Percentiles rank a stretch among this genome's conserved stretches.
Conservation (phyloP, 2,329 filamentous ascomycete species). For the Shiraia bambusicola region DNA sequence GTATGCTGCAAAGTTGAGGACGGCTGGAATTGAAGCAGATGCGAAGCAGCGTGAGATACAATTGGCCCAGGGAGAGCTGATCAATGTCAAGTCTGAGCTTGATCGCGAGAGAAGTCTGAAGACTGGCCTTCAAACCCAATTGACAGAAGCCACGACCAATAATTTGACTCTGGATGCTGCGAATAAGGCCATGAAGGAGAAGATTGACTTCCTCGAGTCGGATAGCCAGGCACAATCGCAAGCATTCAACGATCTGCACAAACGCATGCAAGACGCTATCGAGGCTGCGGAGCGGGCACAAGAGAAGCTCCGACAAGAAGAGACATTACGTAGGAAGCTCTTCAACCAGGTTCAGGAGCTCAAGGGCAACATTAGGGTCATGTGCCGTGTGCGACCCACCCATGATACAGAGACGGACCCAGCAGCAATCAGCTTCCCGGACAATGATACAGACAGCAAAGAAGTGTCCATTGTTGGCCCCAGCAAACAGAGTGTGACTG, state of each 20-base stretch:
- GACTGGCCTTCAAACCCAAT: conserved; percentile 57
- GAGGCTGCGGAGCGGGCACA: conserved; percentile 68
- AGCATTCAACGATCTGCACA: conserved; percentile 78
- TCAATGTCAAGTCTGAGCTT: conserved; percentile 47
- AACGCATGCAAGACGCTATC: conserved; percentile 75
- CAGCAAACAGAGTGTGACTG: conserved; percentile 80
- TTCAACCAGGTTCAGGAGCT: conserved; percentile 98
- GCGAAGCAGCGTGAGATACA: conserved; percentile 58
- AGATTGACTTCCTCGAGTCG: conserved; percentile 86
- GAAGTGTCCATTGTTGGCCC: conserved; percentile 83
- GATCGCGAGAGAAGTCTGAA: conserved; percentile 64
- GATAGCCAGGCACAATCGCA: conserved; percentile 87
- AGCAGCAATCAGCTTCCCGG: conserved; percentile 77
- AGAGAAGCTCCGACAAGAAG: conserved; percentile 85
- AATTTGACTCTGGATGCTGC: conserved; percentile 67
- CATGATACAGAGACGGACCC: conserved; percentile 57
- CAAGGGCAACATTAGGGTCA: conserved; percentile 97
- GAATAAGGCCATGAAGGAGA: conserved; percentile 73
- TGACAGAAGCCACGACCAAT: conserved; percentile 46
- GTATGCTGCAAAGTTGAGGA: conserved; percentile 57
- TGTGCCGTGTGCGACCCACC: conserved; percentile 90
- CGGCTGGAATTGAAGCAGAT: conserved; percentile 60
- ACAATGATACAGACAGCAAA: conserved; percentile 76
- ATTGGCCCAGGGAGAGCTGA: conserved; percentile 53
- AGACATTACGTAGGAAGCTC: conserved; percentile 83